These are phyloP conservation scores for Durotheca rogersii DNA, from an alignment of 495 filamentous ascomycete genomes.

Conservation along the genomic window DNA sequence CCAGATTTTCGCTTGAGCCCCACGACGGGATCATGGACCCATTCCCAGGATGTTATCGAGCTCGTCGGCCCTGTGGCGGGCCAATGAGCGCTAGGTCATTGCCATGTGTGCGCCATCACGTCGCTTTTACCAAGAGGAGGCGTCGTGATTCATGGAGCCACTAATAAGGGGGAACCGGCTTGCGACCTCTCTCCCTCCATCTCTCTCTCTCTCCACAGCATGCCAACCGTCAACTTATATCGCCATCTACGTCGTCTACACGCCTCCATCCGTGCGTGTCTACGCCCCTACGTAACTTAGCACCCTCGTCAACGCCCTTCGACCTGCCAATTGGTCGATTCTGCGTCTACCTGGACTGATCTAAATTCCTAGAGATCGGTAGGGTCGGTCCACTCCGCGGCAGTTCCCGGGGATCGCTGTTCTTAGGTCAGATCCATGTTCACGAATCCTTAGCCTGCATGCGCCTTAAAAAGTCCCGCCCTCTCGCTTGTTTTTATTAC, in stretches of 20 bases:
- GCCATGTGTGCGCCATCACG: too few species aligned
- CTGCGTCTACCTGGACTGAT: slow-evolving; percentile 15
- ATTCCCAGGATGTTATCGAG: too few species aligned
- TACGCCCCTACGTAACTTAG: not conserved
- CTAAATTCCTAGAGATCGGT: slow-evolving; percentile 27
- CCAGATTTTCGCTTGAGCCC: too few species aligned
- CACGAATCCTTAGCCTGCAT: slow-evolving; percentile 22
- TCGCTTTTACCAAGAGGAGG: too few species aligned
- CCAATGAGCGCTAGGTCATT: too few species aligned
- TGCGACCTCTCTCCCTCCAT: too few species aligned
- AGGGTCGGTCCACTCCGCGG: slow-evolving; percentile 3
- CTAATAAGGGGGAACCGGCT: too few species aligned
- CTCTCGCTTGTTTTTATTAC: slow-evolving; percentile 27
- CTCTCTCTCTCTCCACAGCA: not conserved
- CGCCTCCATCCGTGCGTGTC: not conserved
- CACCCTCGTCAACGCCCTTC: not conserved
- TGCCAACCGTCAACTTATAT: slow-evolving; percentile 21
- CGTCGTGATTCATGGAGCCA: too few species aligned
- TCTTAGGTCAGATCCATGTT: slow-evolving; percentile 21
- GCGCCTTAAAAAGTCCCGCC: slow-evolving; percentile 15
- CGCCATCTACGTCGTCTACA: too few species aligned
- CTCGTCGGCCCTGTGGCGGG: too few species aligned
- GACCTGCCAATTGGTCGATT: slow-evolving; percentile 12
- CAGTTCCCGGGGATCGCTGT: slow-evolving; percentile 15
- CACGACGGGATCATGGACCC: too few species aligned